Base-by-base conservation (phyloP, 1,284 basidiomycete species). In the Fistulina hepatica region DNA sequence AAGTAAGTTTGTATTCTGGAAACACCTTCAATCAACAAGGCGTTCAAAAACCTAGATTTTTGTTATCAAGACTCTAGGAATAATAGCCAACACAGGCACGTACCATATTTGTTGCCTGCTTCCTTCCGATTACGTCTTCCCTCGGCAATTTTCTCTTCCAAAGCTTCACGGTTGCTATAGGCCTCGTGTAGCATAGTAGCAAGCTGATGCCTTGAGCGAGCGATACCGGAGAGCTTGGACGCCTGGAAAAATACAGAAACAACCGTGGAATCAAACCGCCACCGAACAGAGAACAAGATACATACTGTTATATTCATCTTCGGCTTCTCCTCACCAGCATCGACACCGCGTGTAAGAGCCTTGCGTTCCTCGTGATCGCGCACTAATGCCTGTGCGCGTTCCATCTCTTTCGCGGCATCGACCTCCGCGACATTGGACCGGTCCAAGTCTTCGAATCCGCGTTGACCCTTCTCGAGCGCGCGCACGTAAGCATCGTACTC, bases 71-170 rank as follows among this genome's bases (percentile, higher is more conserved):
- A 17, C 13, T 36, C 15, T 28, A 7, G 15, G 10, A 7, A 21
- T 21, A 8, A 23, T 5, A 11, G 8, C 13, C 5, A 2, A 9
- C 4, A 20, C 9, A n/a, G n/a, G n/a, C n/a, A 55, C 69, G 43
- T 45, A 79, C 83, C 84, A 47, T 88, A 88, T 64, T 86, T 88
- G 55, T 84, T 86, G 6, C 84, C 83, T 0, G 84, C 82, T 52
- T 88, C 84, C 52, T 86, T 88, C 45, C 83, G 68, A 51, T 88
- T 88, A 48, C 81, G 66, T 43, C 76, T 69, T 2, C 80, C 83
- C 53, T 82, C 73, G 0, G 83, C 83, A 48, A 88, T 83, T 59
- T 61, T 75, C 45, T 86, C 83, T 52, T 89, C 84, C 46, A 88
- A 49, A 0, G 69, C 71, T 43, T 85, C 83, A 23, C 83, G 71